These are phyloP conservation scores for Pichia gijzeniarum DNA, from an alignment of 805 yeast genomes.

Conservation along the genomic window DNA sequence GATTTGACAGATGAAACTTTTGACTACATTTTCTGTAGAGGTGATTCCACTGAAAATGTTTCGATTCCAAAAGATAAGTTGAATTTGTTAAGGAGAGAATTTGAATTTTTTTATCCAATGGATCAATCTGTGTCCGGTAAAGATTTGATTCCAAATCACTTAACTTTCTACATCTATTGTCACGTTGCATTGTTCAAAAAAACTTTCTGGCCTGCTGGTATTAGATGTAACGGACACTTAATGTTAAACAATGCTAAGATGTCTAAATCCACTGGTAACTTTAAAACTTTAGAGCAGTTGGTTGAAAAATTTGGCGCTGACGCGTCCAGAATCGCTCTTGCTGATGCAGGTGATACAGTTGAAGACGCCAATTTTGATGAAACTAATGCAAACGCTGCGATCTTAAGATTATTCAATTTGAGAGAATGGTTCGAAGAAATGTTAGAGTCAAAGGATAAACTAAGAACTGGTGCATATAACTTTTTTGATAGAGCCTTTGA, in stretches of 20 bases:
- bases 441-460: conserved; percentile 41
- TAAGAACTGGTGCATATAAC: conserved; percentile 52
- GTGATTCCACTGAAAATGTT: conserved; percentile 40
- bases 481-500: conserved; percentile 89
- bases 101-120: conserved; percentile 93
- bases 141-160: conserved; percentile 94
- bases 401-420: conserved; percentile 82
- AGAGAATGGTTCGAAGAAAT: conserved; percentile 94
- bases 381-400: conserved; percentile 93
- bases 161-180: conserved; percentile 89
- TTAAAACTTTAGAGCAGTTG: conserved; percentile 81
- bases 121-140: conserved; percentile 92
- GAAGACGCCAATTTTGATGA: conserved; percentile 99
- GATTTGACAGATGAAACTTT: conserved; percentile 90
- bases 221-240: conserved; percentile 93
- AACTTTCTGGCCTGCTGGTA: conserved; percentile 87
- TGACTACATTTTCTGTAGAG: conserved; percentile 78
- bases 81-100: conserved; percentile 78
- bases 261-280: conserved; percentile 98
- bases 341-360: conserved; percentile 96
- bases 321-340: conserved; percentile 93
- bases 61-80: conserved; percentile 64
- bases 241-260: conserved; percentile 93
- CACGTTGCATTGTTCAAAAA: conserved; percentile 92
- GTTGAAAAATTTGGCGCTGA: conserved; percentile 93